Evolutionary conservation across 164 flowering plant genomes (phyloP), one percentile per base, ranked within the genome.

Genomic region (Brasenia schreberi): DNA sequence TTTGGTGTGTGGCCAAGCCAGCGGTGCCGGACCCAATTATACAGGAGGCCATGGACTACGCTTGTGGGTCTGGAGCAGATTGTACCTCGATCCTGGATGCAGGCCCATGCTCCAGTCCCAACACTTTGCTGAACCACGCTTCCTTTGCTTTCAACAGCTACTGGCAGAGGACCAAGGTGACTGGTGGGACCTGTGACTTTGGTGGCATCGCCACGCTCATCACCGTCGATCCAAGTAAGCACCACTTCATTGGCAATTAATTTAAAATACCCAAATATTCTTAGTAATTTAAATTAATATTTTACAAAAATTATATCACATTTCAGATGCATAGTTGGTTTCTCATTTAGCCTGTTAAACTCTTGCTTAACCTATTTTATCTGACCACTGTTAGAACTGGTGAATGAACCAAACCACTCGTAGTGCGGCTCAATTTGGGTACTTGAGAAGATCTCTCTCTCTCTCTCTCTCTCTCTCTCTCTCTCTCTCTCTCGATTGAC

Each of bases 1-100:
- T 82, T 42, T 93, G 98, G 98, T 93, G 98, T 18, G 96, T 93
- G n/a, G 94, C 95, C 0, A 93, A 89, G 78, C 91, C 96, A 0
- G 43, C 98, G 0, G 98, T 93, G 69, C 98, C 98, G 0, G 96
- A 89, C 27, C 94, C 97, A 2, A 86, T 93, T 67, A 80, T 90
- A 17, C 82, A 85, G 74, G 92, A 86, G 67, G 97, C 97, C 0
- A 90, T 93, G 98, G 78, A 90, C 79, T 93, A 89, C 67, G 98
- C 93, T 6, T 93, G 97, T 68, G 92, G 84, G 43, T 85, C 91
- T 0, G 98, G 97, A 16, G 97, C 97, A 0, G 95, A 93, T 53
- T 90, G 98, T 58, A 66, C 62, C 6, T 74, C 90, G 1, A 88
- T 93, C 61, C 85, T 72, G 75, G 84, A 92, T n/a, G 64, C 61